Base-by-base conservation (phyloP, 164 flowering plant genomes). In the Cinnamomum chago region DNA sequence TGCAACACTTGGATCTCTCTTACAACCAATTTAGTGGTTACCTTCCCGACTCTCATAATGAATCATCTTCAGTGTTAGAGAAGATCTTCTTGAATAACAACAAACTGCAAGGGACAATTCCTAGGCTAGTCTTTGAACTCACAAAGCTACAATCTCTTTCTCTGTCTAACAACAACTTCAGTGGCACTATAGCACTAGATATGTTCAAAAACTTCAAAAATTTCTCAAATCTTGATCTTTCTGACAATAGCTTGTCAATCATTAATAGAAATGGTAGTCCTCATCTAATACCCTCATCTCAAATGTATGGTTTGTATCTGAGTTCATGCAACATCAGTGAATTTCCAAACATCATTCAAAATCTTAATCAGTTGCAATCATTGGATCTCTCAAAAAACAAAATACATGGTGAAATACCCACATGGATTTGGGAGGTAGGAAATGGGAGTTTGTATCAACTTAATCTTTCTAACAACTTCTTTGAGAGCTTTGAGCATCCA, bases 401-500 rank as follows among this genome's bases (percentile, higher is more conserved):
- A 51, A 82, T 87, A 62, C 28, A 10, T 2, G 89, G 88, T 12
- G 33, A 58, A 58, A 70, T 85, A 58, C 92, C 92, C 4, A 62
- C 64, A 1, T 88, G 92, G 90, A 52, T 87, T 23, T 79, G 81
- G 85, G 15, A 73, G 3, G 47, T 82, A 15, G 72, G 70, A 2
- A 50, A 76, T 27, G 72, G 75, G 67, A 20, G 5, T 24, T 73
- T 83, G 3, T 0, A 0, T 3, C 20, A 67, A 11, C 52, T 87
- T 14, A 86, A 87, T 77, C 85, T 89, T 35, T 86, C 90, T 4
- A n/a, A 14, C 2, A 88, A 89, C 70, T 33, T 2, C 11, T 66
- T 88, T 12, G 71, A 30, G 20, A 68, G 71, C 72, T 62, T 83
- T 0, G 79, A 78, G 22, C 50, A 30, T 33, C 76, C 81, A n/a